Evolutionary conservation across 345 rosid species (phyloP), one percentile per base, ranked within the genome.

Genomic region (Passiflora organensis): DNA sequence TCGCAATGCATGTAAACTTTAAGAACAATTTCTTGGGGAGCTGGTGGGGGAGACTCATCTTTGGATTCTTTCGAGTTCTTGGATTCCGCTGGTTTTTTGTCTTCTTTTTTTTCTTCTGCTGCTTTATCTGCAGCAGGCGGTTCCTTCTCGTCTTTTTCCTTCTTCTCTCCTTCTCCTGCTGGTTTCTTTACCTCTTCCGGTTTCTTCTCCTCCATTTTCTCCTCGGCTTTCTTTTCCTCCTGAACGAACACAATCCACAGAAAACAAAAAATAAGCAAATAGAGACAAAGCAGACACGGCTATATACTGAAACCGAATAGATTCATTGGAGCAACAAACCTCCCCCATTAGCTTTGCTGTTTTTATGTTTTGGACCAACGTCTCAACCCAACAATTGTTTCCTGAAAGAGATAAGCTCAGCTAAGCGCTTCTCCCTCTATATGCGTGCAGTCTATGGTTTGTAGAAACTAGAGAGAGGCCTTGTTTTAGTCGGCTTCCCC

Each of bases 1-100:
- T 91, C 96, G 56, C 98, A 91, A 77, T 91, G 98, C 96, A 91
- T 91, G 85, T 71, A 86, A 11, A 86, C 94, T 62, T 70, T 81
- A 32, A 91, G 75, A 5, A 91, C 66, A 16, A 91, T 82, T 62
- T 91, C 98, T 50, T 68, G 85, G 0, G 91, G 85, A 3, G 89
- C 83, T 2, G 86, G 76, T 5, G 81, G 61, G 6, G 86, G 76
- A 5, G 72, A 8, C 37, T 71, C 76, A 15, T 71, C 76, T 49
- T 72, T 70, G 13, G 73, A 23, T 17, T 53, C 81, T 20, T 66
- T 55, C 3, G 12, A 38, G 12, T 66, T 87, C 55, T 72, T 68
- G 15, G 79, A 38, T 58, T 67, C 90, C 55, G 68, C 80, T 49
- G 56, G 1, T 58, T 51, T 72, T 46, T 78, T 72, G 50, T 72